These are phyloP conservation scores for Globisporangium cederbergense DNA, from an alignment of 352 stramenopile species.

Conservation along the genomic window DNA sequence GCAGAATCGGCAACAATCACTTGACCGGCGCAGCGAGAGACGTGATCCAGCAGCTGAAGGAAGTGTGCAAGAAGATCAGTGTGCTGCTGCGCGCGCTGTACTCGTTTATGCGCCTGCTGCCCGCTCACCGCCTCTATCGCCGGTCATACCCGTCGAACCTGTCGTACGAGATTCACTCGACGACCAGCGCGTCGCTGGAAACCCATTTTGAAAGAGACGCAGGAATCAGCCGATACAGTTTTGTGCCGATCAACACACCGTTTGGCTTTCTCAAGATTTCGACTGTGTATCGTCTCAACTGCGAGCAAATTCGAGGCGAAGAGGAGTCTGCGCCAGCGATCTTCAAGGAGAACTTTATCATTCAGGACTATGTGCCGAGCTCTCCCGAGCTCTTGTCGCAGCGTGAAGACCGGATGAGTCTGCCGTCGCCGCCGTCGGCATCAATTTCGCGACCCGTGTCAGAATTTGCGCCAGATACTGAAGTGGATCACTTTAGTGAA, in stretches of 20 bases:
- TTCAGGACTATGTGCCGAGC: conserved; percentile 79
- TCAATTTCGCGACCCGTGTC: conserved; percentile 15
- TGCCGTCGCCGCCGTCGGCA: not conserved
- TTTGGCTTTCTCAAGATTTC: conserved; percentile 72
- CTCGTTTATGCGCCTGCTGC: conserved; percentile 73
- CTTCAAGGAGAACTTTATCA: conserved; percentile 80
- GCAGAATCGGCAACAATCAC: conserved; percentile 16
- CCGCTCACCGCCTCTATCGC: conserved; percentile 61
- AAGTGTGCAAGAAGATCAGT: conserved; percentile 77
- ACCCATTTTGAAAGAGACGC: conserved; percentile 36
- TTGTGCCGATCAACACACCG: conserved; percentile 71
- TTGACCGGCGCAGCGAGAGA: conserved; percentile 37
- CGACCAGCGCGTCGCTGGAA: conserved; percentile 18
- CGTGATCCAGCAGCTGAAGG: conserved; percentile 77
- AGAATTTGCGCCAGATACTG: conserved; percentile 10
- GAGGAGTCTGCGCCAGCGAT: conserved; percentile 37
- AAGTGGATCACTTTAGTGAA: conserved; percentile 6
- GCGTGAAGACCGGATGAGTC: conserved; percentile 11
- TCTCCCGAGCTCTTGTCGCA: conserved; percentile 41
- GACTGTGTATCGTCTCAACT: conserved; percentile 64
- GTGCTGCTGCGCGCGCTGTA: conserved; percentile 71
- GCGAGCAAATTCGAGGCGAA: conserved; percentile 36
- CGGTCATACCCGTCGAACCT: conserved; percentile 65
- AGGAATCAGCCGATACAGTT: conserved; percentile 63
- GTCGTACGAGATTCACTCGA: conserved; percentile 54